Evolutionary conservation across 257 asterid genomes (phyloP).

Genomic region (Linderniella brevidens): DNA sequence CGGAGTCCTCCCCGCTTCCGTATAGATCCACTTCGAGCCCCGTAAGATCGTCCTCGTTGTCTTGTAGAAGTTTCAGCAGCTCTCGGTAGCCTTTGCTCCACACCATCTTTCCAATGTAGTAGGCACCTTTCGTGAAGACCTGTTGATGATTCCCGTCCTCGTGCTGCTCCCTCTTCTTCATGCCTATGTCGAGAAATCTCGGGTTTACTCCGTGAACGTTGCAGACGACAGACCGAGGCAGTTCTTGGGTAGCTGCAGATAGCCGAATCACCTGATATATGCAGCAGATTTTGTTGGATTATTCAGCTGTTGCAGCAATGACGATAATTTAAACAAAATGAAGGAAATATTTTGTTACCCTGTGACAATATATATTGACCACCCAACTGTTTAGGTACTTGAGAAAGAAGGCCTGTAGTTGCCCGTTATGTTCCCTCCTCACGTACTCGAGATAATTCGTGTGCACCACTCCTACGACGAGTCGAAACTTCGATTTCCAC

Average conservation of each 20-base stretch:
- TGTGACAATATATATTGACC: slow-evolving; percentile 77
- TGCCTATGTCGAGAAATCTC: slow-evolving; percentile 74
- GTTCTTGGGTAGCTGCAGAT: slow-evolving; percentile 98
- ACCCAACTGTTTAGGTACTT: slow-evolving; percentile 87
- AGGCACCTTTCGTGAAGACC: slow-evolving; percentile 71
- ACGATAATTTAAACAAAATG: neutral
- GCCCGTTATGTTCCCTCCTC: slow-evolving; percentile 78
- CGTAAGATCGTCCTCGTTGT: slow-evolving; percentile 59
- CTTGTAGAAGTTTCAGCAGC: slow-evolving; percentile 57
- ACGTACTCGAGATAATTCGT: slow-evolving; percentile 87
- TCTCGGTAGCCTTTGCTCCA: slow-evolving; percentile 98
- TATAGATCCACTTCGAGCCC: slow-evolving; percentile 73
- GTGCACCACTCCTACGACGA: slow-evolving; percentile 87
- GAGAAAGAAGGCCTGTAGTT: slow-evolving; percentile 53
- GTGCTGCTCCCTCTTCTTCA: slow-evolving; percentile 48
- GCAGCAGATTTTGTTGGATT: neutral
- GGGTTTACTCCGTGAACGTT: slow-evolving; percentile 98
- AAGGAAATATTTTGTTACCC: slow-evolving; percentile 31
- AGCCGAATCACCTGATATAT: slow-evolving; percentile 72
- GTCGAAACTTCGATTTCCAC: slow-evolving; percentile 75
- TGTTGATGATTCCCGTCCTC: slow-evolving; percentile 21
- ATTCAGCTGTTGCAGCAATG: neutral
- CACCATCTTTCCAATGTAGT: slow-evolving; percentile 90
- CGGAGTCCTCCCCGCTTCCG: slow-evolving; percentile 92
- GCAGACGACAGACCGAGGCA: slow-evolving; percentile 83